Evolutionary conservation across 768 basidiomycete species (phyloP).

Genomic region (Infundibulicybe gibba): DNA sequence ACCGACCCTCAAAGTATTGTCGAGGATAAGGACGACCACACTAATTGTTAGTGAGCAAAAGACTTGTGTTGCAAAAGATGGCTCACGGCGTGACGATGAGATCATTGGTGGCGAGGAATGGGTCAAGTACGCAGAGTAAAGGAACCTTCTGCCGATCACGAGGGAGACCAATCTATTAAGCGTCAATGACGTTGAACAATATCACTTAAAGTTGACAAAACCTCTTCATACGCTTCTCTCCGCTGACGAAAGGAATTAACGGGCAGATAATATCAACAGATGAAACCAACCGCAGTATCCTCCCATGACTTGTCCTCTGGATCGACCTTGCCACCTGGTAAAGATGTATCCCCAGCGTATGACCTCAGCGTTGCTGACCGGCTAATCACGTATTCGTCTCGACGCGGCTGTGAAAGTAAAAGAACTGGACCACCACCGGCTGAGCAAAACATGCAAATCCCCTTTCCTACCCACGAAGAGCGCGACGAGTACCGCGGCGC

Average conservation of each 20-base stretch:
- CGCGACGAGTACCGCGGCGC: slow-evolving; percentile 79
- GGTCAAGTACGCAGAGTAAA: slow-evolving; percentile 73
- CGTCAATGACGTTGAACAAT: background rate
- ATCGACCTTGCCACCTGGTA: slow-evolving; percentile 86
- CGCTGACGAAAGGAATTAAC: slow-evolving; percentile 39
- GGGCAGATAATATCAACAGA: background rate
- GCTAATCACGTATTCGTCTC: slow-evolving; percentile 29
- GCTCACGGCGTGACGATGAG: slow-evolving; percentile 84
- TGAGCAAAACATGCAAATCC: slow-evolving; percentile 84
- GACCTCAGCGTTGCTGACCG: slow-evolving; percentile 68
- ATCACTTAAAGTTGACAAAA: slow-evolving; percentile 19
- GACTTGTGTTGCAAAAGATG: background rate
- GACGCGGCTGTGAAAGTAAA: background rate
- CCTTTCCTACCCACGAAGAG: slow-evolving; percentile 82
- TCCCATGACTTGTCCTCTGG: slow-evolving; percentile 63
- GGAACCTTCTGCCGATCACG: slow-evolving; percentile 67
- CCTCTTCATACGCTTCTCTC: slow-evolving; percentile 90
- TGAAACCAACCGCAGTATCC: slow-evolving; percentile 68
- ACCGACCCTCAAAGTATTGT: slow-evolving; percentile 74
- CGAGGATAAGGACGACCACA: slow-evolving; percentile 81
- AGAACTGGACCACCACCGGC: slow-evolving; percentile 49
- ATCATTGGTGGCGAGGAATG: slow-evolving; percentile 68
- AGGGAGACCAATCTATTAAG: slow-evolving; percentile 75
- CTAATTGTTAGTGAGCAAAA: slow-evolving; percentile 30
- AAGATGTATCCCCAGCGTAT: slow-evolving; percentile 85